Percentiles rank a stretch among this genome's conserved stretches.
These are phyloP conservation scores for Hordeum pubiflorum DNA, from an alignment of 202 grass and related monocot genomes.

Conservation along the genomic window DNA sequence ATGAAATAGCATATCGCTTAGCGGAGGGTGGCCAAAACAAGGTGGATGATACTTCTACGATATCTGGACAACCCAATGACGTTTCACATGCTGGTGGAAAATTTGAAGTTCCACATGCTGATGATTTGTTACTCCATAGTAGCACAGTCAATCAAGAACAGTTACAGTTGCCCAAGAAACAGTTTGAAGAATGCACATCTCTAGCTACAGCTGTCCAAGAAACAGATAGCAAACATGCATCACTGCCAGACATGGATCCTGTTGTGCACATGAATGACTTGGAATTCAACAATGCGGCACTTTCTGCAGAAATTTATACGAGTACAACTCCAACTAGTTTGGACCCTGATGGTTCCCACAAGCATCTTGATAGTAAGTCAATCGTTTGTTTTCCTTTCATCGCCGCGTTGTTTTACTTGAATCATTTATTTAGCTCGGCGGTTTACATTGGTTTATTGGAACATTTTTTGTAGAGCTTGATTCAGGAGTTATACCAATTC, in stretches of 20 bases:
- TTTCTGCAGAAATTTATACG: slow-evolving; percentile 12
- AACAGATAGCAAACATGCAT: slow-evolving; percentile 23
- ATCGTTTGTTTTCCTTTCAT: neutral
- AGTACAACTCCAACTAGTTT: slow-evolving; percentile 3
- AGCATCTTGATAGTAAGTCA: slow-evolving; percentile 32
- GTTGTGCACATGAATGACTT: slow-evolving; percentile 20
- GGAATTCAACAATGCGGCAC: slow-evolving; percentile 10
- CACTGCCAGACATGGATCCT: slow-evolving; percentile 18
- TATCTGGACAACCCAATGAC: slow-evolving; percentile 22
- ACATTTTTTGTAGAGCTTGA: slow-evolving; percentile 28
- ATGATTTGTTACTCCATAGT: slow-evolving; percentile 35
- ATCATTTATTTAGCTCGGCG: slow-evolving; percentile 8
- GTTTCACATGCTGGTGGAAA: slow-evolving; percentile 44
- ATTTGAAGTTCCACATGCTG: slow-evolving; percentile 17
- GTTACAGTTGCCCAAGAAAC: neutral
- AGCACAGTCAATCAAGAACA: slow-evolving; percentile 19
- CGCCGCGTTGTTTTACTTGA: neutral
- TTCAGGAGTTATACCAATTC: slow-evolving; percentile 33
- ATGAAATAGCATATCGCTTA: slow-evolving; percentile 28
- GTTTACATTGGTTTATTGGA: slow-evolving; percentile 11
- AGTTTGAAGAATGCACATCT: slow-evolving; percentile 19
- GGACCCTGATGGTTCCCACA: slow-evolving; percentile 4
- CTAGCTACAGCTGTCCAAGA: neutral
- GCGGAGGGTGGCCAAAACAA: slow-evolving; percentile 26
- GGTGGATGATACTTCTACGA: slow-evolving; percentile 26